Percentiles rank a stretch among this genome's conserved stretches.
phyloP scores from a whole-genome alignment of 345 rosid species.

The Salix arbutifolia region DNA sequence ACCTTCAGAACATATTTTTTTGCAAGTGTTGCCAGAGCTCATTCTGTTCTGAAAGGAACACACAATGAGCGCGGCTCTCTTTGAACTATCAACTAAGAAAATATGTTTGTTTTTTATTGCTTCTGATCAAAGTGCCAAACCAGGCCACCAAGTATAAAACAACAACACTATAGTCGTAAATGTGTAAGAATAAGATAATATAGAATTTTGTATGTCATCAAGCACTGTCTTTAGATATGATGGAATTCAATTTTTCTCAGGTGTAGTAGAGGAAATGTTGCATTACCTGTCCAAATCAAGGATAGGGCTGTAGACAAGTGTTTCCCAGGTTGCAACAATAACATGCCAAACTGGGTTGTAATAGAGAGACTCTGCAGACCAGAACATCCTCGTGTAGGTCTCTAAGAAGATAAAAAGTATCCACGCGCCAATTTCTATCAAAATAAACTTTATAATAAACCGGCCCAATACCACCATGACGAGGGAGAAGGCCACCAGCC shows the following conservation, averaged over 20 bases:
- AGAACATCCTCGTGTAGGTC: conserved; percentile 92
- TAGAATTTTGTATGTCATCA: not conserved
- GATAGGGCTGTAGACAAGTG: conserved; percentile 83
- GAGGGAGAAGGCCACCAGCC: conserved; percentile 93
- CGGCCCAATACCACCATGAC: conserved; percentile 94
- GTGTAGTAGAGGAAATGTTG: not conserved
- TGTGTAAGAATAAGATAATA: not conserved
- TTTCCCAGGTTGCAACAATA: conserved; percentile 86
- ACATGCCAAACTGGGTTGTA: conserved; percentile 95
- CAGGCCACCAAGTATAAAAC: not conserved
- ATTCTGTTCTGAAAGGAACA: not conserved
- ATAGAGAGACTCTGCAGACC: conserved; percentile 94
- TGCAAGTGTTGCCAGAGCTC: not conserved
- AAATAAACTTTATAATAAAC: conserved; percentile 77
- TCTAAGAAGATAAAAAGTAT: conserved; percentile 91
- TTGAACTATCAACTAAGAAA: not conserved
- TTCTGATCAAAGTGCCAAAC: not conserved
- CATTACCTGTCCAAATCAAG: conserved; percentile 92
- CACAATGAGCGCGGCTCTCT: not conserved
- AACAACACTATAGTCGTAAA: not conserved
- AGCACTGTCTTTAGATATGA: not conserved
- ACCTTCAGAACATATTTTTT: not conserved
- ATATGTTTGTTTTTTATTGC: not conserved
- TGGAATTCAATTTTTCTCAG: not conserved
- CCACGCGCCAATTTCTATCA: conserved; percentile 95